A percentile compares a stretch with the other conserved stretches of the same genome.
Evolutionary conservation across 106 monocot genomes (phyloP).

Genomic region (Acorus gramineus): DNA sequence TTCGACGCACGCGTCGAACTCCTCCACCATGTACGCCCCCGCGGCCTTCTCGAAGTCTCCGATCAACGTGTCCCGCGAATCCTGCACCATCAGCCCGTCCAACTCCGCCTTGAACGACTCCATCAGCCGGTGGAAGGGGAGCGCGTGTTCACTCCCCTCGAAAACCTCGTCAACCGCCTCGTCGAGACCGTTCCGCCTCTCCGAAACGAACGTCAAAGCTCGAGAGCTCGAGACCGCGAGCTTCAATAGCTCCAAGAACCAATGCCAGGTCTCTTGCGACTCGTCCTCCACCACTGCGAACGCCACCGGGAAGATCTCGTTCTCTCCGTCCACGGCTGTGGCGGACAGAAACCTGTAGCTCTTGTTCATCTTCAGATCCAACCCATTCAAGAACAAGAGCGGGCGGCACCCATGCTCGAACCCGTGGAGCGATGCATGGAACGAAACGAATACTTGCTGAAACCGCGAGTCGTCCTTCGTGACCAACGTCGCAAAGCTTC

Average conservation of each 20-base stretch:
- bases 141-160: slow-evolving; percentile 51
- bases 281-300: slow-evolving; percentile 87
- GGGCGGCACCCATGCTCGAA: slow-evolving; percentile 90
- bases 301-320: slow-evolving; percentile 74
- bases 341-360: slow-evolving; percentile 63
- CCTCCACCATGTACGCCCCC: slow-evolving; percentile 59
- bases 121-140: slow-evolving; percentile 62
- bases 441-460: slow-evolving; percentile 77
- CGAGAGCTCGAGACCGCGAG: slow-evolving; percentile 45
- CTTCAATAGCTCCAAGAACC: slow-evolving; percentile 80
- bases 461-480: slow-evolving; percentile 56
- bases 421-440: slow-evolving; percentile 83
- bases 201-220: slow-evolving; percentile 60
- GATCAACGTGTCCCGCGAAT: slow-evolving; percentile 50
- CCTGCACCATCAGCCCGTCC: slow-evolving; percentile 54
- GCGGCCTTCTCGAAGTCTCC: slow-evolving; percentile 78
- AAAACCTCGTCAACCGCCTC: slow-evolving; percentile 70
- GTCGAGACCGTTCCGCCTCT: slow-evolving; percentile 61
- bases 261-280: slow-evolving; percentile 63
- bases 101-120: slow-evolving; percentile 74
- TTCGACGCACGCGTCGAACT: slow-evolving; percentile 63
- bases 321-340: slow-evolving; percentile 69
- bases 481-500: slow-evolving; percentile 59
- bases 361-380: slow-evolving; percentile 67
- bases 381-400: slow-evolving; percentile 72